A percentile compares a stretch with the other conserved stretches of the same genome.
These are phyloP conservation scores for Babesia divergens DNA, from an alignment of 169 alveolate species.

Conservation along the genomic window DNA sequence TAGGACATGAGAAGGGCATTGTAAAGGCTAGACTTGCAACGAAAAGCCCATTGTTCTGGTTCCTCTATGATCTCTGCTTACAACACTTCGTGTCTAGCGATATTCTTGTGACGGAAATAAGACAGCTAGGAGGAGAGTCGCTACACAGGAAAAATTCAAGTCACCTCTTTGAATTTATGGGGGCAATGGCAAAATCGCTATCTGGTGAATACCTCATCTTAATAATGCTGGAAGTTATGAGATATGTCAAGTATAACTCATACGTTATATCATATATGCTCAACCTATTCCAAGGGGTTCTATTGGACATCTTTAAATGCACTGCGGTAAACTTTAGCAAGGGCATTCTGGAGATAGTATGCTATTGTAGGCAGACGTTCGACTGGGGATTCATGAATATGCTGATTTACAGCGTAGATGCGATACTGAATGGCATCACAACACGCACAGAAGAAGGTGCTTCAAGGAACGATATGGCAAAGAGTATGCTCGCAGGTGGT, in stretches of 20 bases:
- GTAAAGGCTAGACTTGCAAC: constrained; percentile 40
- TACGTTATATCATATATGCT: constrained; percentile 32
- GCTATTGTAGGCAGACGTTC: constrained; percentile 61
- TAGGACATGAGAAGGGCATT: constrained; percentile 3
- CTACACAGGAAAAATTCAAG: constrained; percentile 26
- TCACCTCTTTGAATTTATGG: constrained; percentile 45
- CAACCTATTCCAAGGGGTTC: constrained; percentile 48
- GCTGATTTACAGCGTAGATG: constrained; percentile 54
- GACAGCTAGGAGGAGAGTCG: constrained; percentile 35
- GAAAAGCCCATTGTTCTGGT: constrained; percentile 54
- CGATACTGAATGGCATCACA: constrained; percentile 13
- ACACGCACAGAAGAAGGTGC: constrained; percentile 21
- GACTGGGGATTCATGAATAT: constrained; percentile 69
- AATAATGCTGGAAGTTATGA: constrained; percentile 44
- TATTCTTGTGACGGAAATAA: constrained; percentile 33
- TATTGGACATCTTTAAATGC: constrained; percentile 47
- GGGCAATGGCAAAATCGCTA: constrained; percentile 31
- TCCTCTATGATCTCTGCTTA: constrained; percentile 30
- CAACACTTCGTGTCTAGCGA: constrained; percentile 30
- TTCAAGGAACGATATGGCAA: constrained; percentile 16
- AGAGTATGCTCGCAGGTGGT: constrained; percentile 42
- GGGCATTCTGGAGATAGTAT: constrained; percentile 60
- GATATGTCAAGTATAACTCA: constrained; percentile 35
- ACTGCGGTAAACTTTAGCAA: constrained; percentile 55
- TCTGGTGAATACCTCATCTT: constrained; percentile 53